Conservation (phyloP, 768 basidiomycete genomes). For the Tricholoma hemisulphureum region DNA sequence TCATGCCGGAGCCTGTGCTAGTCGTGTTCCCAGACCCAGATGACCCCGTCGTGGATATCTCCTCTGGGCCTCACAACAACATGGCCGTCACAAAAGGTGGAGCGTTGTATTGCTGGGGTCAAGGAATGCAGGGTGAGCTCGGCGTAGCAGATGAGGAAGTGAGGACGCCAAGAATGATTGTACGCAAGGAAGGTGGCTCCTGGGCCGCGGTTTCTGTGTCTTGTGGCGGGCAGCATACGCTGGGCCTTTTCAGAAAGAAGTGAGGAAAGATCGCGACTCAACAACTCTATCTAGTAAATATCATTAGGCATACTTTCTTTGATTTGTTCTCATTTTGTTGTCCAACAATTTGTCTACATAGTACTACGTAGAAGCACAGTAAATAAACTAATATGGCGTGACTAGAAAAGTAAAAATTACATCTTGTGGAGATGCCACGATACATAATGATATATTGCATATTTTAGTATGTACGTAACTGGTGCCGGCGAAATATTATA, state of each 20-base stretch:
- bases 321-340: background rate
- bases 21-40: conserved; percentile 61
- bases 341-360: background rate
- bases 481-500: background rate
- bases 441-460: too few relatives aligned
- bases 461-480: too few relatives aligned
- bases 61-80: conserved; percentile 71
- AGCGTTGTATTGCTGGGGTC: conserved; percentile 75
- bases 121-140: conserved; percentile 74
- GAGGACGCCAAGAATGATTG: conserved; percentile 62
- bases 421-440: too few relatives aligned
- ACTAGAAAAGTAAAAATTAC: too few relatives aligned
- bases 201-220: conserved; percentile 66
- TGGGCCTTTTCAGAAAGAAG: conserved; percentile 72
- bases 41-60: conserved; percentile 65
- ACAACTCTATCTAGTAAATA: background rate
- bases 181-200: conserved; percentile 68
- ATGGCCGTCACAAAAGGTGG: conserved; percentile 67
- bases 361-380: background rate
- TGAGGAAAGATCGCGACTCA: conserved; percentile 10
- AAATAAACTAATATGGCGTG: background rate
- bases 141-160: conserved; percentile 61
- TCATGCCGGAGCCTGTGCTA: conserved; percentile 62
- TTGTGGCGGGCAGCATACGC: conserved; percentile 78
- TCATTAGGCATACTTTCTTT: background rate